Base-by-base conservation (phyloP, 2,329 filamentous ascomycete species). In the Tolypocladium inflatum region DNA sequence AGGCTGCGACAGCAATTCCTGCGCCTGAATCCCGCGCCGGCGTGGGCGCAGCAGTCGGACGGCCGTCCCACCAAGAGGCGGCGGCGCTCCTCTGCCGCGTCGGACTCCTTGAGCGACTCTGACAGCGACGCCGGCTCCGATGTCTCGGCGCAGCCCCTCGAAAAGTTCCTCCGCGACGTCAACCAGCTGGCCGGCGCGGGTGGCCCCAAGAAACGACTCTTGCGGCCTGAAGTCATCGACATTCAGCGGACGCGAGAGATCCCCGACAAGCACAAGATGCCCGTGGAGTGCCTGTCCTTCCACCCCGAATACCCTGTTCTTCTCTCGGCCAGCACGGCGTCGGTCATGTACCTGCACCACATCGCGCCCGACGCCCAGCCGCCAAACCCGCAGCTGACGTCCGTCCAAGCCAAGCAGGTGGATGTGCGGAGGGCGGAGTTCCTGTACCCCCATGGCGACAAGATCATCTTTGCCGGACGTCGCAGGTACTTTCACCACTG, bases 401-500 rank as follows among this genome's bases (percentile, higher is more conserved):
- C 91, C 17, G 83, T 97, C 26, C 91, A 97, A 72, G 83, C 96
- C 68, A 87, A 87, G 67, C 83, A 84, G 62, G 93, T 91, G 0
- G 89, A 92, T n/a, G 80, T 99, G 56, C 85, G 88, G 59, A 91
- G 88, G 13, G 91, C 92, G 8, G 83, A 88, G 42, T 97, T 99
- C 72, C 78, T 91, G 58, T 83, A 81, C 33, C 84, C 88, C 5
- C 76, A 76, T 19, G 90, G 89, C 62, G 86, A 88, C 62, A 88
- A 88, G 65, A 88, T 99, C 63, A 90, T 96, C 72, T 89, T 97
- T 60, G 89, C 91, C 21, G 92, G 92, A 42, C 87, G 93, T 41
- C 85, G 94, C 55, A 86, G 86, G 62, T 97, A 91, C 77, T 97
- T 97, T 73, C 94, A 97, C 74, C 86, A 88, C 63, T 99, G 94